A percentile compares a stretch with the other conserved stretches of the same genome.
Conservation (phyloP, 352 stramenopile genomes). For the Phytophthora quininea region DNA sequence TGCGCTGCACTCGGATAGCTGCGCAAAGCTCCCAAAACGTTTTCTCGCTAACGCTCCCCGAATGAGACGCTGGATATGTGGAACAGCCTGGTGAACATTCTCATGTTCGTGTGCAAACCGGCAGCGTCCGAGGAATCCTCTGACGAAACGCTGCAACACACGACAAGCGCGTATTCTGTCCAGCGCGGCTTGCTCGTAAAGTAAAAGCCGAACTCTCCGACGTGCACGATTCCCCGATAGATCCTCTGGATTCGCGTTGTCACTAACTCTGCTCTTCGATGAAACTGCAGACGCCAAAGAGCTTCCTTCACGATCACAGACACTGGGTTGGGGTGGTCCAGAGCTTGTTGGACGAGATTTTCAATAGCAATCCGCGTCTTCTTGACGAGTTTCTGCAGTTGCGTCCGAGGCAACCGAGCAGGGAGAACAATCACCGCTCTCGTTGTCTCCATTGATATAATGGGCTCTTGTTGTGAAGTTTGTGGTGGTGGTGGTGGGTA, state of each 20-base stretch:
- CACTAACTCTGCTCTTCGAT: conserved; percentile 53
- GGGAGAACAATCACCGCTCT: conserved; percentile 26
- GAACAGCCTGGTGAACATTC: conserved; percentile 45
- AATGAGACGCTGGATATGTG: conserved; percentile 60
- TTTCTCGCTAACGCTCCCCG: conserved; percentile 51
- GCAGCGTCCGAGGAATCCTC: conserved; percentile 61
- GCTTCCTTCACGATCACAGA: conserved; percentile 55
- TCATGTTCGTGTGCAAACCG: conserved; percentile 42
- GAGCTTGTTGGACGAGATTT: conserved; percentile 6
- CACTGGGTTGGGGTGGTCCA: conserved; percentile 49
- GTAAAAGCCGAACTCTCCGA: conserved; percentile 43
- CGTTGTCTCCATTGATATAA: conserved; percentile 23
- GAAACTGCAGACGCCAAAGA: conserved; percentile 68
- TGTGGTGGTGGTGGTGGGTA: conserved; percentile 34
- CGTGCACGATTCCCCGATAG: conserved; percentile 65
- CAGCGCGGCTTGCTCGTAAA: conserved; percentile 46
- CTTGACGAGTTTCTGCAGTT: conserved; percentile 20
- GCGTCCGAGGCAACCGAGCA: not conserved
- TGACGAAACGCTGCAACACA: conserved; percentile 56
- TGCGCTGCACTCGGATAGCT: conserved; percentile 51
- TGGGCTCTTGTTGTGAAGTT: not conserved
- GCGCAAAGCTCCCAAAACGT: conserved; percentile 42
- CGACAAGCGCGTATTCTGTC: conserved; percentile 38
- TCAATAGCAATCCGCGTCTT: conserved; percentile 5
- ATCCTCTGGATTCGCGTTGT: conserved; percentile 67